Evolutionary conservation across 2,329 filamentous ascomycete species (phyloP).

Genomic region (Graphilbum fragrans): DNA sequence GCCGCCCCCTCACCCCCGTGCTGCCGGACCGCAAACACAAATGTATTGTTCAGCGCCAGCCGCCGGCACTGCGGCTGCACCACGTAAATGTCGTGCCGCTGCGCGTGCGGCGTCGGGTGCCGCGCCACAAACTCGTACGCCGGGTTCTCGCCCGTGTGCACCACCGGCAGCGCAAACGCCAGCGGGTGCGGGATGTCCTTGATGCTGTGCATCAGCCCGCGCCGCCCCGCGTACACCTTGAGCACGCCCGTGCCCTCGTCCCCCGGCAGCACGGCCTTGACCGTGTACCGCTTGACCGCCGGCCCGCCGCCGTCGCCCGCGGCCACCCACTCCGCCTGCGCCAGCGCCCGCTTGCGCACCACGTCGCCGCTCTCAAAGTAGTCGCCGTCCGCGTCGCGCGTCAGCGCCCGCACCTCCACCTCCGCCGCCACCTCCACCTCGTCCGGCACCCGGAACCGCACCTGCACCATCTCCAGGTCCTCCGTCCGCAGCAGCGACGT

Average conservation of each 20-base stretch:
- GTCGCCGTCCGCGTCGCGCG: constrained; percentile 78
- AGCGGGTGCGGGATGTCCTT: constrained; percentile 91
- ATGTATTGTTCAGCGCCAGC: constrained; percentile 89
- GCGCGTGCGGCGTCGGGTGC: constrained; percentile 95
- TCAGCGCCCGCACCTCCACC: constrained; percentile 73
- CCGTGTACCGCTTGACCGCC: constrained; percentile 79
- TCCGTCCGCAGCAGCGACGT: constrained; percentile 78
- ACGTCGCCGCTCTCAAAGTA: constrained; percentile 85
- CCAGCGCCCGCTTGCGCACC: constrained; percentile 72
- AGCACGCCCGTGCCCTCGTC: constrained; percentile 82
- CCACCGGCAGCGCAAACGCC: constrained; percentile 78
- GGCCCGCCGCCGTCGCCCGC: constrained; percentile 17
- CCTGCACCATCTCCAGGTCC: constrained; percentile 83
- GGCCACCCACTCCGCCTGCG: constrained; percentile 78
- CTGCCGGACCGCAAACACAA: constrained; percentile 91
- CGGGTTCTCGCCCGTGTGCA: constrained; percentile 85
- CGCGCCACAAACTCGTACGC: constrained; percentile 86
- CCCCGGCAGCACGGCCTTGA: constrained; percentile 84
- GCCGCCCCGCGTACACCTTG: constrained; percentile 87
- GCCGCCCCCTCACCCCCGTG: constrained; percentile 40
- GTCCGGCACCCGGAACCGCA: constrained; percentile 75
- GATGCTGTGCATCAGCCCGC: constrained; percentile 93
- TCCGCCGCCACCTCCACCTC: constrained; percentile 90
- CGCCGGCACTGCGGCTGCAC: constrained; percentile 87
- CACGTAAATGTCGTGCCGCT: constrained; percentile 92